Base-by-base conservation (phyloP, 768 basidiomycete species). In the Tylopilus cervinicoccineus region DNA sequence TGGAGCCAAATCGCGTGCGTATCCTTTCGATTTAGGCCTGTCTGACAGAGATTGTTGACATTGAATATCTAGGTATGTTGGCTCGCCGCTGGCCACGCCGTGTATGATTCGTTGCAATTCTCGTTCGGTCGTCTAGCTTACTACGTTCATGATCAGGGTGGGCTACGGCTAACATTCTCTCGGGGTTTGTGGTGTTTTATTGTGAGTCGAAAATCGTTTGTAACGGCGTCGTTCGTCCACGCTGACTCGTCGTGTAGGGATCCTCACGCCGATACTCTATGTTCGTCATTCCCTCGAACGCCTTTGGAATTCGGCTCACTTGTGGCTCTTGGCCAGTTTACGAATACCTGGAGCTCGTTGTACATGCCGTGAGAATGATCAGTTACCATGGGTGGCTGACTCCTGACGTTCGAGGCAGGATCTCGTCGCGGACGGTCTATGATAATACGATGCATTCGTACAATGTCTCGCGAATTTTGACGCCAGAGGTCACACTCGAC, bases 111-210 rank as follows among this genome's bases (percentile, higher is more conserved):
- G 28, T 6, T 10, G 12, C 2, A 5, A 13, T 29, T 31, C 6
- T 11, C n/a, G 3, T 31, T 14, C 34, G 6, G 29, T 3, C 14
- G 1, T 29, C 23, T 28, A 11, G 14, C 38, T 57, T 14, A 60
- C 28, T n/a, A 60, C 28, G 16, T 40, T 16, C 8, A 6, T 42
- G 33, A 27, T 28, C 12, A 66, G 65, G 86, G 86, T 88, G 86
- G 86, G 85, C 86, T 4, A 76, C 80, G 56, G 85, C 80, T n/a
- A 88, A 88, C 62, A 74, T 88, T 53, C 69, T 80, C 10, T 67
- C 67, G 53, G 82, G 86, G 6, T 83, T 88, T 56, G 70, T 83
- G 14, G 70, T 85, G 64, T 84, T 90, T 71, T 88, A 81, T 70
- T 89, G 81, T 80, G 54, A 53, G 49, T 40, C 45, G 3, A 22